These are phyloP conservation scores for Aphanomyces astaci DNA, from an alignment of 352 stramenopile species.

Conservation along the genomic window DNA sequence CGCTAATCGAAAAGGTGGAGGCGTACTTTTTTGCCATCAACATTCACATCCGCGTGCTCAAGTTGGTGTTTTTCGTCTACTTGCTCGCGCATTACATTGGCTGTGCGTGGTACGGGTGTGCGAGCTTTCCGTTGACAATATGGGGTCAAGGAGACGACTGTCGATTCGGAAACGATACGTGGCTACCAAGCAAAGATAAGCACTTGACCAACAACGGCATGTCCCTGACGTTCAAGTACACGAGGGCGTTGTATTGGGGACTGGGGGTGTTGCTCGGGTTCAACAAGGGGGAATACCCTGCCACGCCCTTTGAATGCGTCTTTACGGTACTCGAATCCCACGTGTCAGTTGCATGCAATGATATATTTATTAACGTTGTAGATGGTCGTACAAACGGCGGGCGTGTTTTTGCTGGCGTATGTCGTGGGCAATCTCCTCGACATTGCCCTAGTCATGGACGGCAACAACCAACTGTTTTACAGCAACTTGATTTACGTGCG, in stretches of 20 bases:
- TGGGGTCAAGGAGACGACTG: not conserved
- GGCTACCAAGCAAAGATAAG: conserved; percentile 9
- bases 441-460: conserved; percentile 35
- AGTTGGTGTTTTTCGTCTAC: conserved; percentile 62
- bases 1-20: conserved; percentile 41
- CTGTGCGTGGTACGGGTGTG: conserved; percentile 47
- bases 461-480: conserved; percentile 45
- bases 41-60: conserved; percentile 52
- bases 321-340: not conserved
- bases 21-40: conserved; percentile 54
- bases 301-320: not conserved
- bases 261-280: conserved; percentile 33
- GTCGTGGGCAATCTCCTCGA: conserved; percentile 68
- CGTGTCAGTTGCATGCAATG: not conserved
- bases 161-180: not conserved
- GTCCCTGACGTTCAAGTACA: conserved; percentile 42
- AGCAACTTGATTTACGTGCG: conserved; percentile 41
- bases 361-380: conserved; percentile 31
- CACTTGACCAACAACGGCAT: conserved; percentile 45
- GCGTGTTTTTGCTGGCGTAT: conserved; percentile 59
- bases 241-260: conserved; percentile 65
- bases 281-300: not conserved
- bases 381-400: conserved; percentile 43
- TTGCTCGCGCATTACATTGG: conserved; percentile 51
- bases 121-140: not conserved